Base-by-base conservation (phyloP, 2,329 filamentous ascomycete species). In the Biscogniauxia mediterranea region DNA sequence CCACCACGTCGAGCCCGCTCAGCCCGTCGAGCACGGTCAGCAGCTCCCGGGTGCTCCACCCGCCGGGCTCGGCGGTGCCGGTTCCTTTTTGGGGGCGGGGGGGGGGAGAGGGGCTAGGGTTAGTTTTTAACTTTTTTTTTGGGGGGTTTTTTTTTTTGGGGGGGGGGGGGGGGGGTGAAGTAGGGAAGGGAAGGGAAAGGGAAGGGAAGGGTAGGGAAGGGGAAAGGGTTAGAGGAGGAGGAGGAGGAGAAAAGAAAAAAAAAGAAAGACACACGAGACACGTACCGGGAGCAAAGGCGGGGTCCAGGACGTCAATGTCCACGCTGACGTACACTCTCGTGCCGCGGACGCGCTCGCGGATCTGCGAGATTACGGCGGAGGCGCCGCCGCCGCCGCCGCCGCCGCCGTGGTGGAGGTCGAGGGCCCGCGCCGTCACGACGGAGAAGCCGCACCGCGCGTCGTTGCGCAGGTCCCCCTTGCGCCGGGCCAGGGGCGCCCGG, bases 251-350 rank as follows among this genome's bases (percentile, higher is more conserved):
- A 23, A 49, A n/a, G 20, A 19, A 9, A 13, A 20, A 25, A 26
- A 52, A 13, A 57, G 17, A 23, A 26, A 19, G 19, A 6, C 11
- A 50, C 5, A 25, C n/a, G n/a, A 23, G 23, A 69, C 74, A 68
- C 38, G 13, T 70, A 80, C 79, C 81, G n/a, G 90, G 89, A 8
- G 86, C 86, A 55, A 77, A 76, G 0, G 78, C 88, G 0, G 91
- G 91, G 73, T 94, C 90, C 54, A 94, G 80, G 0, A 93, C 90
- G 74, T 94, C 91, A 67, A 93, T 93, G 71, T 94, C 91, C 17
- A 94, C 85, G 60, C 84, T 89, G 23, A 94, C 79, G 69, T 94
- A 94, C 13, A 87, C 84, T 52, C 78, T 82, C 0, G 80, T 79
- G 15, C 78, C 78, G 1, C 76, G 75, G 0, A 86, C 82, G 8